phyloP scores from a whole-genome alignment of 2,329 filamentous ascomycete species.

The Ophiostoma novo-ulmi region DNA sequence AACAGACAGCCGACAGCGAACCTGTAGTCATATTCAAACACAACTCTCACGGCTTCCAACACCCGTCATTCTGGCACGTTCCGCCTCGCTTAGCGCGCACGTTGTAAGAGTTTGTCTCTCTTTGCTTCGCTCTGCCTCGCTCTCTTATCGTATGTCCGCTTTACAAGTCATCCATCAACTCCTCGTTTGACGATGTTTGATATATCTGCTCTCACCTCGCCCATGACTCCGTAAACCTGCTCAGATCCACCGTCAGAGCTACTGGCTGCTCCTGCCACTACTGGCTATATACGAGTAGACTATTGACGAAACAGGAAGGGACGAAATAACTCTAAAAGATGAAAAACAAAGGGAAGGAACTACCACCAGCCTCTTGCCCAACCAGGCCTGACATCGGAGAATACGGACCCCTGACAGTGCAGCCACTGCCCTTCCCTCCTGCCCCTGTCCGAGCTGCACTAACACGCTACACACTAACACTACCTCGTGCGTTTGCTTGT shows the following conservation, averaged over 20 bases:
- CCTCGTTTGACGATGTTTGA: not conserved
- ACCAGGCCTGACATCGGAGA: not conserved
- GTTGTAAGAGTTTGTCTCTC: too few relatives aligned
- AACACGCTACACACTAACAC: not conserved
- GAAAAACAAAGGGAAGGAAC: not conserved
- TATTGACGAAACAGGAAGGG: not conserved
- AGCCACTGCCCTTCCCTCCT: not conserved
- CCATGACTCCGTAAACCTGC: not conserved
- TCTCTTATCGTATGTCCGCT: too few relatives aligned
- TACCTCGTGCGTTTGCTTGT: not conserved
- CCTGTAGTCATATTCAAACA: not conserved
- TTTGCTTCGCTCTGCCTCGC: too few relatives aligned
- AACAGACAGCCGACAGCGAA: too few relatives aligned
- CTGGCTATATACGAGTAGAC: not conserved
- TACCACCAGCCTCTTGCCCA: too few relatives aligned
- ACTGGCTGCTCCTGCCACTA: not conserved
- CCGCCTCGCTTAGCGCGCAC: too few relatives aligned
- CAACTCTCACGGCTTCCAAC: not conserved
- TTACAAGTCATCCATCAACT: not conserved
- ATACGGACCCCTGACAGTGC: conserved; percentile 8
- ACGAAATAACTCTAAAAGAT: not conserved
- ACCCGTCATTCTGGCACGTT: not conserved
- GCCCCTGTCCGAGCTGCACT: not conserved
- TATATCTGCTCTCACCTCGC: not conserved
- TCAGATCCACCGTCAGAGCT: not conserved